Percentiles rank a stretch among this genome's conserved stretches.
Evolutionary conservation across 768 basidiomycete genomes (phyloP).

Genomic region (Tylopilus plumbeoviolaceoides): DNA sequence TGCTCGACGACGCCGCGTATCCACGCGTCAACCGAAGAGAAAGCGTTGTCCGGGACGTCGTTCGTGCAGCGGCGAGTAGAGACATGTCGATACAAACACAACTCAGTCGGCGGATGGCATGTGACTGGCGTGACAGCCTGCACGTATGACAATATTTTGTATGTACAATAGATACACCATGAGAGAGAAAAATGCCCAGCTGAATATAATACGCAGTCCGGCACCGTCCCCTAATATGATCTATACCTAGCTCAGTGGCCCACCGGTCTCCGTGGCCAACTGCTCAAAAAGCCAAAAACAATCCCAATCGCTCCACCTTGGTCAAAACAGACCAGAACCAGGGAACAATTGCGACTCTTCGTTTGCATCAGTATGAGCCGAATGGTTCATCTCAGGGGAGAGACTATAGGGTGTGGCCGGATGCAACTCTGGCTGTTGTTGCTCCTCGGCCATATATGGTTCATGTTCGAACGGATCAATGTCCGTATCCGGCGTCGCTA

Average conservation of each 20-base stretch:
- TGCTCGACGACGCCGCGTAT: conserved; percentile 11
- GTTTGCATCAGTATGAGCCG: conserved; percentile 9
- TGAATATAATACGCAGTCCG: conserved; percentile 10
- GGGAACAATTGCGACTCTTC: conserved; percentile 40
- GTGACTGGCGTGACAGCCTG: conserved; percentile 3
- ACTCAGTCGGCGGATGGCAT: neutral
- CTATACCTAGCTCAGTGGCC: conserved; percentile 8
- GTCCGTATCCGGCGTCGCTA: conserved; percentile 26
- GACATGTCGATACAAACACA: conserved; percentile 12
- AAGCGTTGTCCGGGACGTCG: conserved; percentile 9
- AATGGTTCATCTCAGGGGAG: conserved; percentile 20
- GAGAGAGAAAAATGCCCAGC: conserved; percentile 2
- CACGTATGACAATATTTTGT: neutral
- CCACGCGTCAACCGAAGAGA: conserved; percentile 10
- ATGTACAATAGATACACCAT: conserved; percentile 25
- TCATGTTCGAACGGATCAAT: conserved; percentile 34
- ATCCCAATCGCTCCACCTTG: neutral
- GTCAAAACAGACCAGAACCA: conserved; percentile 40
- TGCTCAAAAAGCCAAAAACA: neutral
- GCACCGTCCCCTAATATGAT: conserved; percentile 9
- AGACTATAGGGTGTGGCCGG: conserved; percentile 25
- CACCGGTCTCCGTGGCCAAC: neutral
- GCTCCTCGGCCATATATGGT: conserved; percentile 23
- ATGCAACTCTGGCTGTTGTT: conserved; percentile 6
- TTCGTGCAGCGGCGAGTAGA: conserved; percentile 11